phyloP scores from a whole-genome alignment of 192 early-diverging fungal genomes.

The Fimicolochytrium jonesii region DNA sequence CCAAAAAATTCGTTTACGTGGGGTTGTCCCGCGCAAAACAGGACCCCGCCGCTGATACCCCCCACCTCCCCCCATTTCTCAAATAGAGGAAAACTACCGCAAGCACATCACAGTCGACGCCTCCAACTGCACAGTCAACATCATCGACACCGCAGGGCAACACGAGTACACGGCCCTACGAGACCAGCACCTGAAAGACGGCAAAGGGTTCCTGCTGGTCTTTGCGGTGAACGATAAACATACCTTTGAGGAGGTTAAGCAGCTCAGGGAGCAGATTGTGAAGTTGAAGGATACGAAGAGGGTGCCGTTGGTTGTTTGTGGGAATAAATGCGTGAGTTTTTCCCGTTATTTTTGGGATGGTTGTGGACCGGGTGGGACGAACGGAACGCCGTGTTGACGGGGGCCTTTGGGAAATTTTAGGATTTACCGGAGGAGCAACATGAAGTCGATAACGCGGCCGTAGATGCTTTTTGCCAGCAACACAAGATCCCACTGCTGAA shows the following conservation, averaged over 20 bases:
- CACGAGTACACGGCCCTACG: slow-evolving; percentile 56
- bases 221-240: slow-evolving; percentile 47
- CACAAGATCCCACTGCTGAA: slow-evolving; percentile 48
- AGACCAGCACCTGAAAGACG: slow-evolving; percentile 53
- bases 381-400: not conserved
- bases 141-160: slow-evolving; percentile 59
- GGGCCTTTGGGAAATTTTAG: no score
- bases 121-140: slow-evolving; percentile 39
- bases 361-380: no score
- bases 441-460: slow-evolving; percentile 40
- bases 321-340: slow-evolving; percentile 56
- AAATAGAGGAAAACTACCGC: slow-evolving; percentile 54
- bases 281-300: slow-evolving; percentile 51
- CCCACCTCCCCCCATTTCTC: not conserved
- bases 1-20: not conserved
- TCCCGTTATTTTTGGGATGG: no score
- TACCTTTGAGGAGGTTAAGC: slow-evolving; percentile 57
- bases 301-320: slow-evolving; percentile 54
- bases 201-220: slow-evolving; percentile 56
- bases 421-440: slow-evolving; percentile 46
- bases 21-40: not conserved
- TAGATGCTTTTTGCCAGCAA: slow-evolving; percentile 31
- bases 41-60: not conserved
- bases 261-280: slow-evolving; percentile 53
- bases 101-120: slow-evolving; percentile 50